These are phyloP conservation scores for Leccinum huronense DNA, from an alignment of 1,284 basidiomycete species.

Conservation along the genomic window DNA sequence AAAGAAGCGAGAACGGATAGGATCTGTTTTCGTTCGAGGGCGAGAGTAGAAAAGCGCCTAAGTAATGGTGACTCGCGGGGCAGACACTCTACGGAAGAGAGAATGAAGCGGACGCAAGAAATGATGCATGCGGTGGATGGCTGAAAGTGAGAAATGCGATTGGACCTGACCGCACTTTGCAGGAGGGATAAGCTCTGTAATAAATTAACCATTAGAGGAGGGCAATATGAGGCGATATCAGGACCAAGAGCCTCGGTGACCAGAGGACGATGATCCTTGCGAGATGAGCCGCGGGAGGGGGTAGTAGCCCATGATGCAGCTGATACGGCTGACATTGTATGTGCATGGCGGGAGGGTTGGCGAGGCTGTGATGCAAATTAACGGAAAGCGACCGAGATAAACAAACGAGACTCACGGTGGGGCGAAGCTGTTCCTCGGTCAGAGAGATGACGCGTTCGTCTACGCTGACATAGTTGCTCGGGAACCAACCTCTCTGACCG, in stretches of 20 bases:
- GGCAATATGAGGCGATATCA: conserved; percentile 60
- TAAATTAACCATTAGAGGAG: conserved; percentile 73
- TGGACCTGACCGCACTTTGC: conserved; percentile 77
- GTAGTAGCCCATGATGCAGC: conserved; percentile 55
- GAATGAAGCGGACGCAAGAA: conserved; percentile 88
- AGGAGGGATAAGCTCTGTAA: conserved; percentile 84
- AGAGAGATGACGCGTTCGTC: conserved; percentile 53
- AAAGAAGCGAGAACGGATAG: background rate
- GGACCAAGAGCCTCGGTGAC: conserved; percentile 44
- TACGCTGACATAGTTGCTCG: conserved; percentile 83
- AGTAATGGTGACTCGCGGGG: conserved; percentile 79
- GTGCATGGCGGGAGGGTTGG: conserved; percentile 40
- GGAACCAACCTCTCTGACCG: conserved; percentile 93
- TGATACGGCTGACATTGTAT: conserved; percentile 51
- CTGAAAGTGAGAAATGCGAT: conserved; percentile 79
- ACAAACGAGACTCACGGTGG: conserved; percentile 41
- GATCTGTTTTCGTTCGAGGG: background rate
- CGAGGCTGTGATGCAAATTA: conserved; percentile 20
- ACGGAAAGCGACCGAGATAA: conserved; percentile 4
- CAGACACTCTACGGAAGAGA: conserved; percentile 84
- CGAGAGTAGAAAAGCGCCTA: conserved; percentile 50
- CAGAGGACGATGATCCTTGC: conserved; percentile 46
- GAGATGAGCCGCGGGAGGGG: conserved; percentile 37
- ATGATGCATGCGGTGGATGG: conserved; percentile 88
- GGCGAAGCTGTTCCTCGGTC: conserved; percentile 50